phyloP scores from a whole-genome alignment of 2,329 filamentous ascomycete genomes.

The Aspergillus hortae region DNA sequence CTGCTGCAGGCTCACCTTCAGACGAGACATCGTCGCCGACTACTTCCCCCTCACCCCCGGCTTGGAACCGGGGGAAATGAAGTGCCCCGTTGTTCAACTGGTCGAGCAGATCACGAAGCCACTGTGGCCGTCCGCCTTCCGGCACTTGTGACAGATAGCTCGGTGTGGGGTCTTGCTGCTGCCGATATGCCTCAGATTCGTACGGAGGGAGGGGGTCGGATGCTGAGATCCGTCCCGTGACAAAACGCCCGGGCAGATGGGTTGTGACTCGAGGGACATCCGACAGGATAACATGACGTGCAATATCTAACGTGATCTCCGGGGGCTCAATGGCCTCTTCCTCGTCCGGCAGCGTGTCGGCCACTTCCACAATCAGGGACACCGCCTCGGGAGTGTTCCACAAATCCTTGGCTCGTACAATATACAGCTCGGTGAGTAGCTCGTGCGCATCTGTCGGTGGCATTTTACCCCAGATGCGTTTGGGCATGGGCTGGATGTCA shows the following conservation, averaged over 20 bases:
- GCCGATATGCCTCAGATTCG: constrained; percentile 38
- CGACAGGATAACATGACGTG: constrained; percentile 74
- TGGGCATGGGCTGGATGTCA: constrained; percentile 70
- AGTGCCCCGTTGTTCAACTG: constrained; percentile 33
- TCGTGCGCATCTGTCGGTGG: constrained; percentile 63
- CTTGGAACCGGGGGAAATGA: constrained; percentile 21
- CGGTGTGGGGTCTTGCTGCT: constrained; percentile 32
- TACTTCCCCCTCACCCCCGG: constrained; percentile 16
- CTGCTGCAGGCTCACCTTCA: constrained; percentile 8
- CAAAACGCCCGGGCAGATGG: constrained; percentile 63
- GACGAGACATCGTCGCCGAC: constrained; percentile 9
- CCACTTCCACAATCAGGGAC: constrained; percentile 66
- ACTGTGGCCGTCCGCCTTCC: constrained; percentile 30
- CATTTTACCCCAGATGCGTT: constrained; percentile 75
- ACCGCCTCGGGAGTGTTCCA: constrained; percentile 78
- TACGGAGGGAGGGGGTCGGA: constrained; percentile 79
- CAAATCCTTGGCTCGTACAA: constrained; percentile 71
- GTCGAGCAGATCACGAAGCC: constrained; percentile 34
- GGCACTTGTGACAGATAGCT: constrained; percentile 30
- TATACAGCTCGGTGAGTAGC: constrained; percentile 72
- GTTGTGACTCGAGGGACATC: constrained; percentile 69
- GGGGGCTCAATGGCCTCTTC: constrained; percentile 43
- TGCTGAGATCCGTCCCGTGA: constrained; percentile 64
- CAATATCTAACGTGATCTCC: constrained; percentile 55
- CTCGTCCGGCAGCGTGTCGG: constrained; percentile 50